Evolutionary conservation across 305 asterid species (phyloP).

Genomic region (Rubia peregrina): DNA sequence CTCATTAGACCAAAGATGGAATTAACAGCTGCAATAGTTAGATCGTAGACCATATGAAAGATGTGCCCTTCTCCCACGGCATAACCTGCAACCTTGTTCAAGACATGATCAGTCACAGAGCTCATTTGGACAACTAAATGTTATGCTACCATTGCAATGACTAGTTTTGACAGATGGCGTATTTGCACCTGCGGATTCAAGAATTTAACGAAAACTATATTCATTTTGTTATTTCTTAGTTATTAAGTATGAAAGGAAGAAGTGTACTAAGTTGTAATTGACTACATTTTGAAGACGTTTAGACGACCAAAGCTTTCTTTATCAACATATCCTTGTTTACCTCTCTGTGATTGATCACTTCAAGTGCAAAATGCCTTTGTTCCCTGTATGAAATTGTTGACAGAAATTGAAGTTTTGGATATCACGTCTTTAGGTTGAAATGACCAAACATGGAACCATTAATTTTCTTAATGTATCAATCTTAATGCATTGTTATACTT

Average conservation of each 20-base stretch:
- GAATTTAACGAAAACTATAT: not conserved
- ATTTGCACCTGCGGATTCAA: too few species aligned
- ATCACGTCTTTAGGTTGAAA: too few species aligned
- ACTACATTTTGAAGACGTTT: constrained; percentile 84
- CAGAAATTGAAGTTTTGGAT: too few species aligned
- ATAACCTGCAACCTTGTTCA: constrained; percentile 82
- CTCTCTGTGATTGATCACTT: constrained; percentile 85
- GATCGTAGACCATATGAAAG: constrained; percentile 86
- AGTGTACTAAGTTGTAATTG: constrained; percentile 9
- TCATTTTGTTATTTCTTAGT: not conserved
- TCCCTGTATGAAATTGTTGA: too few species aligned
- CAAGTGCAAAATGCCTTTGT: constrained; percentile 83
- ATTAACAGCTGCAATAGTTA: constrained; percentile 90
- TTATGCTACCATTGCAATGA: constrained; percentile 91
- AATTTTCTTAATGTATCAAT: too few species aligned
- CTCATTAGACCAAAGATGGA: constrained; percentile 91
- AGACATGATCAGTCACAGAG: constrained; percentile 11
- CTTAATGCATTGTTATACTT: too few species aligned
- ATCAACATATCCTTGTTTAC: constrained; percentile 76
- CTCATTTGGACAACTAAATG: constrained; percentile 6
- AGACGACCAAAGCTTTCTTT: constrained; percentile 77
- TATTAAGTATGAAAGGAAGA: not conserved
- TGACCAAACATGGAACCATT: too few species aligned
- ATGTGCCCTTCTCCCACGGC: constrained; percentile 97
- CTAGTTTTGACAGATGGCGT: constrained; percentile 89